Base-by-base conservation (phyloP, 2,329 filamentous ascomycete genomes). In the Ceratocystis huliohia region DNA sequence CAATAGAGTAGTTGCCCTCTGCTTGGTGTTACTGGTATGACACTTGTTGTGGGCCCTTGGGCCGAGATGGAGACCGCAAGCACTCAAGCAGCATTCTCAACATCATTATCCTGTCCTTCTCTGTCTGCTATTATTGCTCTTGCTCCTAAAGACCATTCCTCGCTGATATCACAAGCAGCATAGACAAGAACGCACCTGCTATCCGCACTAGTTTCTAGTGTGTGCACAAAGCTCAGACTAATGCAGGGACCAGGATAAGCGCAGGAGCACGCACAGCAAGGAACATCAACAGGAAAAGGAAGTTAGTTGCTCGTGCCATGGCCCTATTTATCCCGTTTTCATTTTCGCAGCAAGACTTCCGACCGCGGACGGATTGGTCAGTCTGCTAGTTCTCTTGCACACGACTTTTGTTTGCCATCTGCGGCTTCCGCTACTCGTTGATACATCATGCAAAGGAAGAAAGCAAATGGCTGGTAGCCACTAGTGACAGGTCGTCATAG, bases 181-280 rank as follows among this genome's bases (percentile, higher is more conserved):
- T 15, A 4, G 4, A 59, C 20, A 59, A n/a, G 33, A 15, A 8
- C 56, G 30, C 28, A 57, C 7, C 25, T 30, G 25, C 53, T 57
- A 33, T 33, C 53, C 53, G 53, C 15, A 59, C 56, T 30, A 37
- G 56, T 33, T 33, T 7, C 17, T 53, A 28, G 48, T 25, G 48
- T 28, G 4, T 15, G 22, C 20, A 33, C 56, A 59, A 6, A 33
- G 33, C 7, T 25, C 56, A 22, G 41, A 17, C 61, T 63, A 30
- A 50, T 50, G 61, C 61, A 63, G 61, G 61, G 61, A 63, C 41
- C 25, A 17, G 61, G 61, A 37, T 33, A 20, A 22, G n/a, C 44
- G 10, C 37, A 15, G 37, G 37, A 41, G 10, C 10, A 48, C 25
- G 10, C 10, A 48, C 25, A 63, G 15, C 7, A 63, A 63, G 61